Conservation (phyloP, 306 rosid genomes). For the Gastrolobium villosum region DNA sequence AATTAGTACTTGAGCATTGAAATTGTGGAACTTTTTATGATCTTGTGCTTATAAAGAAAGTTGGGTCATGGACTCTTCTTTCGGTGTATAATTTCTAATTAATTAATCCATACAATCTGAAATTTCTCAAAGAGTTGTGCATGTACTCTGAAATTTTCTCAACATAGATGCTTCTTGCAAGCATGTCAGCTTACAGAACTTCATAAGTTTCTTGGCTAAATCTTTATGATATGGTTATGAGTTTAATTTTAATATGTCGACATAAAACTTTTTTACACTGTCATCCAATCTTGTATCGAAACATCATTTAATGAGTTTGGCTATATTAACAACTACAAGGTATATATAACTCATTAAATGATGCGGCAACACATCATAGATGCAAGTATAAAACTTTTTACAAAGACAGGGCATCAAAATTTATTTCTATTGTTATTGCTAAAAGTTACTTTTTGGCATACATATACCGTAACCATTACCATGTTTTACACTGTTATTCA, state of each 20-base stretch:
- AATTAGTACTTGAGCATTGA: not conserved
- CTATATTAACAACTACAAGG: not conserved
- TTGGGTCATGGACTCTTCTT: conserved; percentile 7
- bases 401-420: not conserved
- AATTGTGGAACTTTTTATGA: not conserved
- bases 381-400: not conserved
- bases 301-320: not conserved
- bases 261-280: not conserved
- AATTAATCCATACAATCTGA: conserved; percentile 5
- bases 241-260: not conserved
- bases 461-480: not conserved
- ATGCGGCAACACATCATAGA: not conserved
- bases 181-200: not conserved
- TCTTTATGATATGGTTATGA: not conserved
- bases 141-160: not conserved
- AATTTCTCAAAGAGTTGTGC: not conserved
- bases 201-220: not conserved
- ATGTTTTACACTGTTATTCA: not conserved
- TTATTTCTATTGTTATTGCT: not conserved
- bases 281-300: not conserved
- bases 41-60: not conserved
- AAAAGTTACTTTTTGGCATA: not conserved
- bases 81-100: not conserved
- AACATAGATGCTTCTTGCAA: not conserved
- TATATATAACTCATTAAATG: not conserved